These are phyloP conservation scores for Arthrobotrys pseudoclavata DNA, from an alignment of 2,329 filamentous ascomycete species.

Conservation along the genomic window DNA sequence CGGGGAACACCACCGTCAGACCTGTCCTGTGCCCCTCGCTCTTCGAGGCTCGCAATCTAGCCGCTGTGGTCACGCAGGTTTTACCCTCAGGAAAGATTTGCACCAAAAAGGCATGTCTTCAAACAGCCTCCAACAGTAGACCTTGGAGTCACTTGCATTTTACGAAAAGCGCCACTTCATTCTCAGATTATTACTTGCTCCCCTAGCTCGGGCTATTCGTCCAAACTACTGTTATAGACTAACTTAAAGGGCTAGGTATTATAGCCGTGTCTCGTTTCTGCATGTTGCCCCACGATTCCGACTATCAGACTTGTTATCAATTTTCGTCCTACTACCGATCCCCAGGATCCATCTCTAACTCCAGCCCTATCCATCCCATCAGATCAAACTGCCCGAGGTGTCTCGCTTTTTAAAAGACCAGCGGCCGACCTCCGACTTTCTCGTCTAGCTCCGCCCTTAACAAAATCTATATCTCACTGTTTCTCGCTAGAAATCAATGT, in stretches of 20 bases:
- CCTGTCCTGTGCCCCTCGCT: slow-evolving; percentile 28
- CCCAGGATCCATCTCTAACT: slow-evolving; percentile 44
- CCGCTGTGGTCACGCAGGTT: slow-evolving; percentile 43
- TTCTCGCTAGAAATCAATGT: slow-evolving; percentile 37
- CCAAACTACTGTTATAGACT: slow-evolving; percentile 37
- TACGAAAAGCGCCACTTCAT: slow-evolving; percentile 32
- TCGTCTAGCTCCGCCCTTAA: slow-evolving; percentile 3
- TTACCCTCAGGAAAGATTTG: slow-evolving; percentile 38
- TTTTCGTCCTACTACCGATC: slow-evolving; percentile 39
- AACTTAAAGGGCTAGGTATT: slow-evolving; percentile 45
- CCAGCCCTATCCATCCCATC: slow-evolving; percentile 36
- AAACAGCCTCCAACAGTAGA: slow-evolving; percentile 49
- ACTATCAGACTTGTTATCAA: slow-evolving; percentile 45
- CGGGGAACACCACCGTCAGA: slow-evolving; percentile 39
- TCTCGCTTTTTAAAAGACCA: slow-evolving; percentile 15
- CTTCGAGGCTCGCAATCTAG: slow-evolving; percentile 34
- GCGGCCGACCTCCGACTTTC: slow-evolving; percentile 21
- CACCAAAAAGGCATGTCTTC: slow-evolving; percentile 56
- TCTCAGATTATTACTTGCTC: slow-evolving; percentile 24
- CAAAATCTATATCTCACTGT: slow-evolving; percentile 15
- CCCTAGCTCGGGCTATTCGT: slow-evolving; percentile 31
- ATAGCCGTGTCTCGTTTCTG: slow-evolving; percentile 53
- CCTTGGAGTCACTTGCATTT: slow-evolving; percentile 44
- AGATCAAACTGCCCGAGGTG: slow-evolving; percentile 40
- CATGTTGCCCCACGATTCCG: slow-evolving; percentile 51